Percentiles rank a stretch among this genome's conserved stretches.
Conservation (phyloP, 176 grass and related monocot genomes). For the Cenchrus fungigraminus region DNA sequence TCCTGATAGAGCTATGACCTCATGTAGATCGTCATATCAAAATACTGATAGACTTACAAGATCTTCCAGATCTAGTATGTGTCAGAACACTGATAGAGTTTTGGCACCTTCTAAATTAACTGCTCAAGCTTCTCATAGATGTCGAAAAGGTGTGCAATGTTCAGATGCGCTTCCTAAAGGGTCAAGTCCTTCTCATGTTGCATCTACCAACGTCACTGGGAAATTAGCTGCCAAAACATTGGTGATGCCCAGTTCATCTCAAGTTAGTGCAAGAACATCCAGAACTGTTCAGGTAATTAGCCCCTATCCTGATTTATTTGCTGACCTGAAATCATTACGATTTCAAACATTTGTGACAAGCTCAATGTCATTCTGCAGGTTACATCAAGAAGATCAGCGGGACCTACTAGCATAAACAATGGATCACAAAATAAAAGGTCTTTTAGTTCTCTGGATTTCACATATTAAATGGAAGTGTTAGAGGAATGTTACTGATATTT, state of each 20-base stretch:
- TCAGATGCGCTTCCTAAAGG: conserved; percentile 22
- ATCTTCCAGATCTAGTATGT: conserved; percentile 36
- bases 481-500: conserved; percentile 33
- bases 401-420: conserved; percentile 14
- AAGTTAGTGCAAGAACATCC: conserved; percentile 36
- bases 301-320: background rate
- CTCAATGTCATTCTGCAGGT: conserved; percentile 39
- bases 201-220: conserved; percentile 14
- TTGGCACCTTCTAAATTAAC: conserved; percentile 36
- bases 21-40: conserved; percentile 35
- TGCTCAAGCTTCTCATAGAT: conserved; percentile 28
- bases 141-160: background rate
- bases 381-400: conserved; percentile 22
- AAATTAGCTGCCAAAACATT: conserved; percentile 29
- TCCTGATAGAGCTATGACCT: conserved; percentile 3
- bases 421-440: conserved; percentile 54
- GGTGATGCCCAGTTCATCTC: conserved; percentile 34
- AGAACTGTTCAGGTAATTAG: conserved; percentile 38
- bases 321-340: background rate
- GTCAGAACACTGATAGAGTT: conserved; percentile 24
- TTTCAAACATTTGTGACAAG: conserved; percentile 14
- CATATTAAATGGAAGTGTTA: background rate
- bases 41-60: conserved; percentile 31
- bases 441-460: conserved; percentile 1
- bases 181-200: conserved; percentile 30